Conservation (phyloP, 441 rosid species). For the Capsella rubella region DNA sequence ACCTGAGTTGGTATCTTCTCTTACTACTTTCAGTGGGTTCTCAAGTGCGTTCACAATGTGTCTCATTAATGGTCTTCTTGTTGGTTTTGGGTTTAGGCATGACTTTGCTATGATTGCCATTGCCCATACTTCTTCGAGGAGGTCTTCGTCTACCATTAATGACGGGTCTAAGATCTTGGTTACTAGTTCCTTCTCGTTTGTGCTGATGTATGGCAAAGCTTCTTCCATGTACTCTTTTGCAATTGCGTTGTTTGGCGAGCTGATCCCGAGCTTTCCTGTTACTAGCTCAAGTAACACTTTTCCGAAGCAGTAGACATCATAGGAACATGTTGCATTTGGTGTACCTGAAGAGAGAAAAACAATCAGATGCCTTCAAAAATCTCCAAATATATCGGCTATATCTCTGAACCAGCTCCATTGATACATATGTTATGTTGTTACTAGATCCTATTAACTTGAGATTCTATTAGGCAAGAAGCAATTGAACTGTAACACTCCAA, state of each 20-base stretch:
- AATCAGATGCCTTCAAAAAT: constrained; percentile 24
- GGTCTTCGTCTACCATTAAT: constrained; percentile 86
- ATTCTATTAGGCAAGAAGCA: constrained; percentile 5
- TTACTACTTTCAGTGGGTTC: constrained; percentile 89
- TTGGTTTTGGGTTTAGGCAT: constrained; percentile 91
- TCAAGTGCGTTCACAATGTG: constrained; percentile 90
- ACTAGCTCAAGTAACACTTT: constrained; percentile 96
- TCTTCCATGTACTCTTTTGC: constrained; percentile 77
- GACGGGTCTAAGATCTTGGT: constrained; percentile 91
- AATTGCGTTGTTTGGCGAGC: constrained; percentile 62
- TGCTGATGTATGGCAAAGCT: constrained; percentile 70
- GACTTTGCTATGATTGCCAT: constrained; percentile 96
- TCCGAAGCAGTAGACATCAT: constrained; percentile 96
- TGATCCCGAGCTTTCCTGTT: constrained; percentile 89
- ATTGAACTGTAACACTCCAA: constrained; percentile 1
- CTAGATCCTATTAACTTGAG: background rate
- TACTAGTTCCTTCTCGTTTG: constrained; percentile 87
- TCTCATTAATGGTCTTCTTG: constrained; percentile 91
- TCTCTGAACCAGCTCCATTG: background rate
- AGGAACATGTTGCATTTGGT: constrained; percentile 65
- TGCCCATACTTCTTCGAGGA: constrained; percentile 98
- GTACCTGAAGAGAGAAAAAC: constrained; percentile 50
- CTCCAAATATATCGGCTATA: background rate
- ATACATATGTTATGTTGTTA: background rate
- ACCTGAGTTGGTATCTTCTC: constrained; percentile 63